phyloP scores from a whole-genome alignment of 2,329 filamentous ascomycete genomes.

The Lasiodiplodia sp. region DNA sequence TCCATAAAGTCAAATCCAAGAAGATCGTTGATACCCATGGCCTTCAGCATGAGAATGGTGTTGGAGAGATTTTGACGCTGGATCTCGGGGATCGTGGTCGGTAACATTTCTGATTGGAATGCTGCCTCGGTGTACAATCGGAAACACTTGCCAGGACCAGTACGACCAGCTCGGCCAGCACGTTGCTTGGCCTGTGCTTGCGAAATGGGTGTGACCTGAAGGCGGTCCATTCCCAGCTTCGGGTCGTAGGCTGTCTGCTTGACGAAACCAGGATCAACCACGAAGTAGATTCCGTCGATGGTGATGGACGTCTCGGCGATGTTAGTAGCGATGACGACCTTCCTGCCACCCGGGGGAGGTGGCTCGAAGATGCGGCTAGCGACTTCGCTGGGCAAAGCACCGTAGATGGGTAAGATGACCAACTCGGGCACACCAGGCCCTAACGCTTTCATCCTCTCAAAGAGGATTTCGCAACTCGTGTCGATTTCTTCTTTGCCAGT shows the following conservation, averaged over 20 bases:
- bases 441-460: conserved; percentile 94
- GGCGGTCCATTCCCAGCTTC: conserved; percentile 95
- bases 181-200: conserved; percentile 96
- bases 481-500: conserved; percentile 99
- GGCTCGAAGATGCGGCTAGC: conserved; percentile 95
- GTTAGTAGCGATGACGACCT: conserved; percentile 97
- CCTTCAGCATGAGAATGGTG: conserved; percentile 97
- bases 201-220: conserved; percentile 94
- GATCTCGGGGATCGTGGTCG: conserved; percentile 94
- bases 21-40: conserved; percentile 98
- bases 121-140: conserved; percentile 93
- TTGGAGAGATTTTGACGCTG: conserved; percentile 91
- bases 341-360: conserved; percentile 82
- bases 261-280: conserved; percentile 95
- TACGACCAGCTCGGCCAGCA: conserved; percentile 90
- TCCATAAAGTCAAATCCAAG: conserved; percentile 99
- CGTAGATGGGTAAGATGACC: conserved; percentile 95
- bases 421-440: conserved; percentile 91
- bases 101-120: conserved; percentile 95
- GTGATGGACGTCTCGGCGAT: conserved; percentile 98
- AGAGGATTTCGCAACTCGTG: conserved; percentile 88
- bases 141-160: conserved; percentile 95
- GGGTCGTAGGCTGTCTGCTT: conserved; percentile 98
- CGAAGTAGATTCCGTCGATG: conserved; percentile 97
- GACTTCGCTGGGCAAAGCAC: conserved; percentile 89